Percentiles rank a stretch among this genome's conserved stretches.
These are phyloP conservation scores for Hypoxylon sp. DNA, from an alignment of 2,329 filamentous ascomycete species.

Conservation along the genomic window DNA sequence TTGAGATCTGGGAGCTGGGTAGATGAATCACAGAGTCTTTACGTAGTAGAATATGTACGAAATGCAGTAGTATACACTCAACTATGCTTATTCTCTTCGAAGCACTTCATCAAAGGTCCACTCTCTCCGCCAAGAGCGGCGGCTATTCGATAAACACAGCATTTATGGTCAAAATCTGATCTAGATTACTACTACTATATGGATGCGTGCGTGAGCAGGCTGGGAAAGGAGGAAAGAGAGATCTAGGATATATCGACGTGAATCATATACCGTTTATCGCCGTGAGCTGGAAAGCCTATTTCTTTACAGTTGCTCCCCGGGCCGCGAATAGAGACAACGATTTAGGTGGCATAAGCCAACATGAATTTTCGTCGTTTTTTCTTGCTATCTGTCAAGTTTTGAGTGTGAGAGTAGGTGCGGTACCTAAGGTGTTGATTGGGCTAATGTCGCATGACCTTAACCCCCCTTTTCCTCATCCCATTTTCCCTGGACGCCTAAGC, in stretches of 20 bases:
- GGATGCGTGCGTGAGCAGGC: slow-evolving; percentile 14
- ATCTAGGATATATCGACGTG: slow-evolving; percentile 17
- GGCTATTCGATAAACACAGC: not conserved
- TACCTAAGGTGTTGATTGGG: too few species aligned
- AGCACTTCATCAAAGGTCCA: too few species aligned
- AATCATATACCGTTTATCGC: slow-evolving; percentile 15
- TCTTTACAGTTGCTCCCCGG: not conserved
- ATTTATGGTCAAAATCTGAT: slow-evolving; percentile 17
- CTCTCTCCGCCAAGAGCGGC: not conserved
- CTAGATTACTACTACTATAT: slow-evolving; percentile 24
- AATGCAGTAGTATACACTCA: too few species aligned
- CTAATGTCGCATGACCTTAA: not conserved
- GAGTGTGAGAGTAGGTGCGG: not conserved
- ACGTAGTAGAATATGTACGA: too few species aligned
- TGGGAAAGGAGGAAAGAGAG: too few species aligned
- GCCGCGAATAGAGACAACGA: not conserved
- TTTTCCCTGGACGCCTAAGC: too few species aligned
- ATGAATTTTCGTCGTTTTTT: not conserved
- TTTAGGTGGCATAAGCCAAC: slow-evolving; percentile 3
- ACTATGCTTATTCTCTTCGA: too few species aligned
- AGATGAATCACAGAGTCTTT: not conserved
- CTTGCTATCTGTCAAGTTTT: not conserved
- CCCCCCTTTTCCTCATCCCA: not conserved
- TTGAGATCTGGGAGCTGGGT: slow-evolving; percentile 39
- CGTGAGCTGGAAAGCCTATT: not conserved